Base-by-base conservation (phyloP, 257 asterid species). In the Gentiana macrophylla region DNA sequence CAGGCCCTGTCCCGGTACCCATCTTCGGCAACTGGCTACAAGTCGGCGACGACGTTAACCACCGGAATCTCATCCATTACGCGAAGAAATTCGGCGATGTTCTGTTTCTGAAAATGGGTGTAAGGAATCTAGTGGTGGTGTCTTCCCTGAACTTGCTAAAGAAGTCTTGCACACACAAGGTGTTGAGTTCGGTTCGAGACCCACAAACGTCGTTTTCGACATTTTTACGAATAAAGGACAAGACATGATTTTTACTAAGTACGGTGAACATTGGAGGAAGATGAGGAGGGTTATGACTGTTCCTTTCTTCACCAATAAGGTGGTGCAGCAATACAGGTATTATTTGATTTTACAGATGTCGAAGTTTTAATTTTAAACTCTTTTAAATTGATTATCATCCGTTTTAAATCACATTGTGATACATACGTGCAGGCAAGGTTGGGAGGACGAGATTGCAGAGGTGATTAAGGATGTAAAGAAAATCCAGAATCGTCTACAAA, bases 221-320 rank as follows among this genome's bases (percentile, higher is more conserved):
- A 86, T 89, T 34, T 89, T 89, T 74, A 90, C 97, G 10, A 95
- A 93, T 0, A 81, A 84, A 49, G 97, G 97, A 0, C 97, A 89
- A 65, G 97, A 89, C 60, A 90, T 90, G 97, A 90, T 90, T 13
- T 90, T 90, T 74, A 90, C 96, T 3, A 95, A 81, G 2, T 90
- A 90, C 74, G 97, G 97, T 8, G 97, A 90, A 60, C 97, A 90
- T 62, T 90, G 97, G 97, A 80, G 97, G 48, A 90, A 90, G 75
- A 90, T 90, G 97, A 71, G 97, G 47, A 78, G 97, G 66, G 86
- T 90, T 59, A 82, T 89, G 88, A 89, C 97, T 37, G 93, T 89
- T 49, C 97, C 97, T 4, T 89, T 89, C 47, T 86, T 90, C 72
- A 90, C 97, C 47, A 86, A 84, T 62, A 86, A 86, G 52, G 95